A percentile compares a stretch with the other conserved stretches of the same genome.
Conservation (phyloP, 1,139 yeast genomes). For the Pichia norvegensis region DNA sequence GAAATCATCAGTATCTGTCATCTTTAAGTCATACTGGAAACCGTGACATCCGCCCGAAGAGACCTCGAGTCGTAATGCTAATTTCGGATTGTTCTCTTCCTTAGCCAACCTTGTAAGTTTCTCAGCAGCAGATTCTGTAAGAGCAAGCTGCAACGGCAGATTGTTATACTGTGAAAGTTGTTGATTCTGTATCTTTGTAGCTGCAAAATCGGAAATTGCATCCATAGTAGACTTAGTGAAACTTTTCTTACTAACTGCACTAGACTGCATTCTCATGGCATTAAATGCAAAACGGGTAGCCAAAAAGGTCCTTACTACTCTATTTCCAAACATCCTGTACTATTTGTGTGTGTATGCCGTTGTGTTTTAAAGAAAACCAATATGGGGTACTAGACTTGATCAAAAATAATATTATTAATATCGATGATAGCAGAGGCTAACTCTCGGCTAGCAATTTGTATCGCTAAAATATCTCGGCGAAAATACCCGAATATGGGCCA, state of each 20-base stretch:
- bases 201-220: slow-evolving; percentile 19
- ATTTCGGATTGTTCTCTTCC: slow-evolving; percentile 49
- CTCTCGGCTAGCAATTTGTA: neutral
- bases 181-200: slow-evolving; percentile 27
- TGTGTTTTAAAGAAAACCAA: no score
- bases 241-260: neutral
- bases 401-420: no score
- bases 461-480: neutral
- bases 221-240: slow-evolving; percentile 11
- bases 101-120: slow-evolving; percentile 46
- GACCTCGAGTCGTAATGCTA: slow-evolving; percentile 71
- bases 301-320: neutral
- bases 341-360: neutral
- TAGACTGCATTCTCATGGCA: slow-evolving; percentile 1
- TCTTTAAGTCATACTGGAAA: slow-evolving; percentile 74
- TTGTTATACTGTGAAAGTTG: slow-evolving; percentile 28
- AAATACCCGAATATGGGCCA: neutral
- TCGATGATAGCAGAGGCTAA: neutral
- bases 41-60: slow-evolving; percentile 99
- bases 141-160: slow-evolving; percentile 27
- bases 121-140: slow-evolving; percentile 26
- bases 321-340: neutral
- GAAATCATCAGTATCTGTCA: slow-evolving; percentile 44
- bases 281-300: neutral
- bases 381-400: no score